Percentiles rank a stretch among this genome's conserved stretches.
phyloP scores from a whole-genome alignment of 1,284 basidiomycete genomes.

The Anthracocystis walkeri region DNA sequence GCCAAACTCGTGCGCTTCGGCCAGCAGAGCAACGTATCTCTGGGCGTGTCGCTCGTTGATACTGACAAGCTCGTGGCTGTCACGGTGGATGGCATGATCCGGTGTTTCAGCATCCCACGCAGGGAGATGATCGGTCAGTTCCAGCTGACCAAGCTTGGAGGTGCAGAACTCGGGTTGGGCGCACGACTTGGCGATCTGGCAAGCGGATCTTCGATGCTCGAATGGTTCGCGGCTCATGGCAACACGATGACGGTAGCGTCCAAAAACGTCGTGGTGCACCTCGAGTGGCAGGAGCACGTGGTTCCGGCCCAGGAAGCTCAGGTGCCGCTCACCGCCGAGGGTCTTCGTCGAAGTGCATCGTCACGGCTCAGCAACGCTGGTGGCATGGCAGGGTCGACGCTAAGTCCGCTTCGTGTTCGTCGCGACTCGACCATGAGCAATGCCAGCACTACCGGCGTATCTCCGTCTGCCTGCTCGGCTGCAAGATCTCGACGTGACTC shows the following conservation, averaged over 20 bases:
- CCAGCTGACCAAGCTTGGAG: conserved; percentile 83
- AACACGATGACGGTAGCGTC: conserved; percentile 91
- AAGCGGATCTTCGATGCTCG: conserved; percentile 51
- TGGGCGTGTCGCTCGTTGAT: conserved; percentile 85
- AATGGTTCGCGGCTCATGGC: conserved; percentile 87
- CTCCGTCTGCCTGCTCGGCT: conserved; percentile 10
- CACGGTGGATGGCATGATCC: conserved; percentile 89
- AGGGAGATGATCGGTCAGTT: conserved; percentile 92
- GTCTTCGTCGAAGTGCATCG: conserved; percentile 31
- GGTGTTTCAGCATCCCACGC: conserved; percentile 86
- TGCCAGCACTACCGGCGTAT: conserved; percentile 20
- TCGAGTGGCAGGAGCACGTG: conserved; percentile 84
- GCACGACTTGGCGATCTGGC: conserved; percentile 47
- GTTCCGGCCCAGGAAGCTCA: conserved; percentile 36
- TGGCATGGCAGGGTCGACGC: conserved; percentile 9
- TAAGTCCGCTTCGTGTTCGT: conserved; percentile 42
- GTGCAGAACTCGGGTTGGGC: conserved; percentile 42
- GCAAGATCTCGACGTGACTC: conserved; percentile 41
- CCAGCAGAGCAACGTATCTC: conserved; percentile 90
- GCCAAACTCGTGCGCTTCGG: conserved; percentile 89
- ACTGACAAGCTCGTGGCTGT: conserved; percentile 80
- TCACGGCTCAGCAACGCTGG: conserved; percentile 34
- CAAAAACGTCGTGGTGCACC: conserved; percentile 84
- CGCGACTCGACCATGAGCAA: conserved; percentile 54
- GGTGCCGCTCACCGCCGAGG: conserved; percentile 24